phyloP scores from a whole-genome alignment of 2,329 filamentous ascomycete genomes.

The Beauveria asiatica region DNA sequence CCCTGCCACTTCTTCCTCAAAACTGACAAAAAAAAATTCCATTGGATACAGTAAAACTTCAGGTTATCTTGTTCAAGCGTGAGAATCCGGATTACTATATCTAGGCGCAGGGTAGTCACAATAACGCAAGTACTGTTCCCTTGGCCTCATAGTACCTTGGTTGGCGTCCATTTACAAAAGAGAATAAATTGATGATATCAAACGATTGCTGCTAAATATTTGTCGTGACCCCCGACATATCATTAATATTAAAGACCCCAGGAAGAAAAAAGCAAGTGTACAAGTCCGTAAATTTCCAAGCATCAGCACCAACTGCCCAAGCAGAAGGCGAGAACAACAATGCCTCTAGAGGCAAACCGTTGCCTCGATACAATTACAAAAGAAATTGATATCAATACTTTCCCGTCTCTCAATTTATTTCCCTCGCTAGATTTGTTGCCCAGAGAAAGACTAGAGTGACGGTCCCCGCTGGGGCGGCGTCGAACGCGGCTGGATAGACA shows the following conservation, averaged over 20 bases:
- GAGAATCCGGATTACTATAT: no score
- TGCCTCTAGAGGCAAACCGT: neutral
- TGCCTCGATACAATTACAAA: neutral
- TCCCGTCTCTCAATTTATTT: no score
- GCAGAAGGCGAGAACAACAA: neutral
- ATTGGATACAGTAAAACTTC: no score
- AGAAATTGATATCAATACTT: neutral
- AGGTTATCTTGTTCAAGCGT: no score
- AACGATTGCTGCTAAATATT: neutral
- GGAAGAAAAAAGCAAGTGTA: neutral
- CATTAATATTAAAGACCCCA: neutral
- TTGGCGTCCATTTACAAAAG: neutral
- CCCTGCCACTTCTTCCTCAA: neutral
- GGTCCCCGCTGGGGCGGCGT: neutral
- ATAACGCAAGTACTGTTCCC: no score
- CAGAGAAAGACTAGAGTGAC: neutral
- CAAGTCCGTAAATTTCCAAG: neutral
- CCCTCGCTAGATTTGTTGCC: neutral
- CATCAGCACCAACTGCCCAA: neutral
- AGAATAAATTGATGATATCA: neutral
- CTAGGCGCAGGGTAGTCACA: no score
- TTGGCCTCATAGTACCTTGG: no score
- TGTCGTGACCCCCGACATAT: neutral
- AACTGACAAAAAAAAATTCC: neutral
- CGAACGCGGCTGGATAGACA: neutral